Conservation (phyloP, 495 filamentous ascomycete genomes). For the Daldinia decipiens region DNA sequence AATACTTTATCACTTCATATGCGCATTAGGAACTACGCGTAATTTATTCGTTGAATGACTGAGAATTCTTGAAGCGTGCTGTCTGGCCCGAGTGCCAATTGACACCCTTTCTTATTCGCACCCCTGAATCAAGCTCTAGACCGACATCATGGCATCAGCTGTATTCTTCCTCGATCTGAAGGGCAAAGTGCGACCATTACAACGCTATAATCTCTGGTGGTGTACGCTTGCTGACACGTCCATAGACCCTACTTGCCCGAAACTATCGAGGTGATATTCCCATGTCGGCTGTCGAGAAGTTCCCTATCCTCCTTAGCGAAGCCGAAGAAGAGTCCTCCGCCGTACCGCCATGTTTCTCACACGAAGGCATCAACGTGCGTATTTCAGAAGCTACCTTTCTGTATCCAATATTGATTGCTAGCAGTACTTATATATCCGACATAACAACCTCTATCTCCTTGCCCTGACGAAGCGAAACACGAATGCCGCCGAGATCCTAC, state of each 20-base stretch:
- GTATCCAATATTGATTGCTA: background rate
- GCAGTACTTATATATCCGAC: constrained; percentile 98
- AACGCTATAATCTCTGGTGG: background rate
- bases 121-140: constrained; percentile 35
- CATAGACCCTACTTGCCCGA: constrained; percentile 92
- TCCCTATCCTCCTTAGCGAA: constrained; percentile 95
- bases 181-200: constrained; percentile 81
- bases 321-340: constrained; percentile 99
- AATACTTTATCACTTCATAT: constrained; percentile 8
- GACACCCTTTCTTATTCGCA: constrained; percentile 26
- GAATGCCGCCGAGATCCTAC: constrained; percentile 97
- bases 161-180: constrained; percentile 99
- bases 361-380: constrained; percentile 96
- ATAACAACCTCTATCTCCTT: constrained; percentile 99
- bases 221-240: constrained; percentile 21
- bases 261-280: constrained; percentile 99
- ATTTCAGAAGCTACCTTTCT: constrained; percentile 7
- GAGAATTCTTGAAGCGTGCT: constrained; percentile 16
- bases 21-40: constrained; percentile 11
- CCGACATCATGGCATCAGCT: constrained; percentile 87
- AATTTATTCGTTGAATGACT: constrained; percentile 37
- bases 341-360: constrained; percentile 97
- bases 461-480: constrained; percentile 98
- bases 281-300: constrained; percentile 99
- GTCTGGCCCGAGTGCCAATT: constrained; percentile 46